Percentiles rank a stretch among this genome's conserved stretches.
Conservation (phyloP, 2,329 filamentous ascomycete genomes). For the Alternaria consortialis region DNA sequence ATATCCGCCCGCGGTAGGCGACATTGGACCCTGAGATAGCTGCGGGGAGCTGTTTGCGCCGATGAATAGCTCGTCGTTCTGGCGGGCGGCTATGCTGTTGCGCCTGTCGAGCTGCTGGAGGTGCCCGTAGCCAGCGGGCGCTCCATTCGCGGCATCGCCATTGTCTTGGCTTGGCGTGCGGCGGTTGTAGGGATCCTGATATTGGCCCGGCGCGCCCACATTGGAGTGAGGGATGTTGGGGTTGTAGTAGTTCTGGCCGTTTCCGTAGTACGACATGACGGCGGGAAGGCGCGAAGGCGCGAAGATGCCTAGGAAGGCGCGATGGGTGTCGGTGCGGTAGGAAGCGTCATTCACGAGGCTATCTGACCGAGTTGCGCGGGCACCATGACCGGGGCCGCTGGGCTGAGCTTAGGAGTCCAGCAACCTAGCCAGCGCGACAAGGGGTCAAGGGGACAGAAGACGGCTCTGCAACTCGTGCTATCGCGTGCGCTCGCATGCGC, state of each 20-base stretch:
- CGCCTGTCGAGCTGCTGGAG: conserved; percentile 43
- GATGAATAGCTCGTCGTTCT: conserved; percentile 71
- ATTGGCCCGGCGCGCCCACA: conserved; percentile 48
- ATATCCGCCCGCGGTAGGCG: conserved; percentile 38
- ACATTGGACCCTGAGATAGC: conserved; percentile 37
- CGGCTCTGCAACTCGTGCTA: conserved; percentile 19
- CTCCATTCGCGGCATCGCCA: conserved; percentile 72
- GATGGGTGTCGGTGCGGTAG: conserved; percentile 28
- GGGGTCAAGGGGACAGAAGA: neutral
- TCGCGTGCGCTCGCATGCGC: conserved; percentile 25
- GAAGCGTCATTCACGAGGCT: conserved; percentile 50
- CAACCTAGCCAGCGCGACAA: conserved; percentile 18
- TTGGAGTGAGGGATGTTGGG: conserved; percentile 53
- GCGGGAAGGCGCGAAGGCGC: conserved; percentile 22
- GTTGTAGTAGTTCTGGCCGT: conserved; percentile 62
- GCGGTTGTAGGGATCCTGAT: conserved; percentile 52
- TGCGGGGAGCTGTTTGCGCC: conserved; percentile 46
- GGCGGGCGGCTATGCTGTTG: conserved; percentile 49
- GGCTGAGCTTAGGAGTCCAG: conserved; percentile 26
- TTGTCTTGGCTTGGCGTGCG: conserved; percentile 77
- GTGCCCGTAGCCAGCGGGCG: conserved; percentile 49
- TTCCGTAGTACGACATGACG: conserved; percentile 66
- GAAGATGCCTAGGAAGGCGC: conserved; percentile 23
- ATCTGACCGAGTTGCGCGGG: conserved; percentile 36
- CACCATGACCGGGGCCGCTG: conserved; percentile 45